Evolutionary conservation across 805 yeast species (phyloP).

Genomic region (Wickerhamiella azyma): DNA sequence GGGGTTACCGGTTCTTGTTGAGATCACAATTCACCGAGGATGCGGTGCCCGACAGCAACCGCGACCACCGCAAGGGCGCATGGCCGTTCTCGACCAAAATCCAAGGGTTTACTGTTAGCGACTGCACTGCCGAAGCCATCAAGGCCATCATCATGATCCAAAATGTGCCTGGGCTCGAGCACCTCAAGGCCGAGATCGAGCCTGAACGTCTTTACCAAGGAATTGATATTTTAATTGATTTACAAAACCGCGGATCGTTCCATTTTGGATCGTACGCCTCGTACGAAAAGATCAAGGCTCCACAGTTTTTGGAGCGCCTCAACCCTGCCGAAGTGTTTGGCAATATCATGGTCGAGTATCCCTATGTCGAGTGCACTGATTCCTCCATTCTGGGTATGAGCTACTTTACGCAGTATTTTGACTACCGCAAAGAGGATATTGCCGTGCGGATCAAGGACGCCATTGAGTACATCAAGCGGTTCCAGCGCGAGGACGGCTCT

Average conservation of each 20-base stretch:
- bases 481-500: slow-evolving; percentile 71
- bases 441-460: slow-evolving; percentile 60
- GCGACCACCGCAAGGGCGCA: slow-evolving; percentile 77
- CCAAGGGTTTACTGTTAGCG: slow-evolving; percentile 94
- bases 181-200: slow-evolving; percentile 39
- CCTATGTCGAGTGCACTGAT: slow-evolving; percentile 96
- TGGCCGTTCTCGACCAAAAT: slow-evolving; percentile 95
- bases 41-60: slow-evolving; percentile 58
- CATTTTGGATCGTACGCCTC: slow-evolving; percentile 89
- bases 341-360: slow-evolving; percentile 96
- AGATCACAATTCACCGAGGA: slow-evolving; percentile 77
- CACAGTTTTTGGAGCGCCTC: slow-evolving; percentile 57
- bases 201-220: slow-evolving; percentile 47
- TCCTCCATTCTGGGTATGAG: slow-evolving; percentile 82
- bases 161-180: slow-evolving; percentile 41
- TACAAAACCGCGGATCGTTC: slow-evolving; percentile 68
- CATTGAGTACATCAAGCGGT: slow-evolving; percentile 48
- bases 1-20: slow-evolving; percentile 57
- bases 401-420: slow-evolving; percentile 52
- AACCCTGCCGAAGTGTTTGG: slow-evolving; percentile 98
- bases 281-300: slow-evolving; percentile 75
- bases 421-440: slow-evolving; percentile 55
- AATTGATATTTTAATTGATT: slow-evolving; percentile 55
- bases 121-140: slow-evolving; percentile 91
- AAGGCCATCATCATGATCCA: slow-evolving; percentile 90